Evolutionary conservation across 2,329 filamentous ascomycete species (phyloP).

Genomic region (Cercospora janseana): DNA sequence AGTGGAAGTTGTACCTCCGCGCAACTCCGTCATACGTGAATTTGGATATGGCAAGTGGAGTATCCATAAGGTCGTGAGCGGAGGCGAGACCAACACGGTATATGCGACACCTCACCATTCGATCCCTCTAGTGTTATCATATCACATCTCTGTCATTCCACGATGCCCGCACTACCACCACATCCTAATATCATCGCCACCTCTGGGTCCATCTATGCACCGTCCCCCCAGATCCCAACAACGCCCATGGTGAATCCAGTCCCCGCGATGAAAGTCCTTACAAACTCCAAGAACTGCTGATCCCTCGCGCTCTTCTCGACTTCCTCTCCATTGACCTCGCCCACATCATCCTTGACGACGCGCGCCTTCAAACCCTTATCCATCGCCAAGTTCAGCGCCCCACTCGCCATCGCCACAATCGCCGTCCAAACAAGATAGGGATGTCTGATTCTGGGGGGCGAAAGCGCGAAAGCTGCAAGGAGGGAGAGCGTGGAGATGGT

Average conservation of each 20-base stretch:
- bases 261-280: conserved; percentile 44
- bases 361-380: conserved; percentile 26
- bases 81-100: not conserved
- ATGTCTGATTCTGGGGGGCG: conserved; percentile 71
- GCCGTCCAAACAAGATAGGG: conserved; percentile 89
- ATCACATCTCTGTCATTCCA: not conserved
- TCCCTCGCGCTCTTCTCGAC: conserved; percentile 48
- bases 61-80: not conserved
- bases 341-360: conserved; percentile 37
- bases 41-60: not conserved
- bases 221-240: conserved; percentile 52
- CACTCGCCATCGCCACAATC: conserved; percentile 57
- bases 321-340: conserved; percentile 49
- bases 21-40: not conserved
- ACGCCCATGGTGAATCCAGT: conserved; percentile 49
- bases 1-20: not conserved
- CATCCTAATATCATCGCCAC: too few species aligned
- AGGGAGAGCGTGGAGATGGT: conserved; percentile 69
- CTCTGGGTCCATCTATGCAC: conserved; percentile 26
- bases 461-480: conserved; percentile 73
- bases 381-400: conserved; percentile 41
- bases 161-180: too few species aligned
- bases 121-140: not conserved
- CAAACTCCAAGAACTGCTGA: conserved; percentile 43
- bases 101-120: not conserved